These are phyloP conservation scores for Russula olivacea DNA, from an alignment of 768 basidiomycete species.

Conservation along the genomic window DNA sequence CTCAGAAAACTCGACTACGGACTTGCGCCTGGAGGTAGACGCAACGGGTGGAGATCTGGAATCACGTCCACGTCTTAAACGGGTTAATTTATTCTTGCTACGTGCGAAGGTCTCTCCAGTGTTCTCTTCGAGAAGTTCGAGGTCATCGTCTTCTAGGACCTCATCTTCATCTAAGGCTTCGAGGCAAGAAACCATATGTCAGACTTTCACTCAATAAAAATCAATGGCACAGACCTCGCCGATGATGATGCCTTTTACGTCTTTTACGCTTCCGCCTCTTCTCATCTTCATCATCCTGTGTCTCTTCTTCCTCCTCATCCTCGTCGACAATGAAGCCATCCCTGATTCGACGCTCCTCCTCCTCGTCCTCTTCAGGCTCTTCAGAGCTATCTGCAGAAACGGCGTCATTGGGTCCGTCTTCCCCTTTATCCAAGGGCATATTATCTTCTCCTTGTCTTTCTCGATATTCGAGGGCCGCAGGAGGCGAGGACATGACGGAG, in stretches of 20 bases:
- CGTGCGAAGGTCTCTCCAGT: slow-evolving; percentile 65
- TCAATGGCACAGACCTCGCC: slow-evolving; percentile 40
- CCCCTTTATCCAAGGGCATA: slow-evolving; percentile 47
- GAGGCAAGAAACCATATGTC: slow-evolving; percentile 5
- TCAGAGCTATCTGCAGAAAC: slow-evolving; percentile 80
- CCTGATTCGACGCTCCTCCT: slow-evolving; percentile 70
- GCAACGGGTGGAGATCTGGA: slow-evolving; percentile 63
- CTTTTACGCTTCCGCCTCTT: slow-evolving; percentile 55
- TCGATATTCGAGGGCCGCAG: slow-evolving; percentile 30
- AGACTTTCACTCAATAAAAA: slow-evolving; percentile 16
- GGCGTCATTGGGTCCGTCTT: slow-evolving; percentile 49
- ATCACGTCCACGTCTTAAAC: slow-evolving; percentile 67
- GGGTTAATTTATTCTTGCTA: slow-evolving; percentile 59
- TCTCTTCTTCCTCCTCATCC: slow-evolving; percentile 80
- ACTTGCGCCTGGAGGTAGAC: slow-evolving; percentile 54
- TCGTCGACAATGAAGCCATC: slow-evolving; percentile 93
- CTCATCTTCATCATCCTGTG: slow-evolving; percentile 52
- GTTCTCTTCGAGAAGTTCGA: slow-evolving; percentile 81
- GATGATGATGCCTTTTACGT: slow-evolving; percentile 63
- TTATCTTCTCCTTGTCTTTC: slow-evolving; percentile 47
- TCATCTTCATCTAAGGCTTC: slow-evolving; percentile 50
- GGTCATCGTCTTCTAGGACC: slow-evolving; percentile 74
- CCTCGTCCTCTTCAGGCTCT: slow-evolving; percentile 86
- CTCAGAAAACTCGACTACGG: slow-evolving; percentile 65
- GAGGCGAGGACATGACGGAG: slow-evolving; percentile 52